phyloP scores from a whole-genome alignment of 495 filamentous ascomycete genomes.

The Talaromyces nanjingensis region DNA sequence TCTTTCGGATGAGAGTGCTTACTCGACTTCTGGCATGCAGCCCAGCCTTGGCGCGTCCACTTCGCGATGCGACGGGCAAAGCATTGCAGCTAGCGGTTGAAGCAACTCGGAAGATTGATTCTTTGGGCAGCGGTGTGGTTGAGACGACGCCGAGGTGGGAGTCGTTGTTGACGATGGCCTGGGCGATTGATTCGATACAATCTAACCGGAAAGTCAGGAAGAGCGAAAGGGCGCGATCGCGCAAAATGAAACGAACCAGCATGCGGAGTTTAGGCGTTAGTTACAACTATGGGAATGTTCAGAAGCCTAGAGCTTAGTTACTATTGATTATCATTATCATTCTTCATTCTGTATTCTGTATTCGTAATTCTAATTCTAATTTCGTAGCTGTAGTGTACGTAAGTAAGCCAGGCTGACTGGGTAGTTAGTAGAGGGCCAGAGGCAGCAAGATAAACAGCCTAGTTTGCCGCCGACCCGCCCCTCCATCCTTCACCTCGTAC shows the following conservation, averaged over 20 bases:
- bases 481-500: neutral
- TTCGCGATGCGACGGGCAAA: slow-evolving; percentile 84
- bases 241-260: slow-evolving; percentile 8
- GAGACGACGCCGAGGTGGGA: slow-evolving; percentile 35
- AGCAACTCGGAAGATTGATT: slow-evolving; percentile 27
- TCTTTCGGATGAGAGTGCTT: slow-evolving; percentile 51
- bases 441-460: neutral
- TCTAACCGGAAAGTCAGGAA: slow-evolving; percentile 1
- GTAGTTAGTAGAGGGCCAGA: neutral
- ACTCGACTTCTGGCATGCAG: slow-evolving; percentile 66
- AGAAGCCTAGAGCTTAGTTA: neutral
- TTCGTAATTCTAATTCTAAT: too few relatives aligned
- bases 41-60: slow-evolving; percentile 85
- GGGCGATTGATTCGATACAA: slow-evolving; percentile 40
- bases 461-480: neutral
- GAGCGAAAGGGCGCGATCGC: neutral
- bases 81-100: slow-evolving; percentile 63
- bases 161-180: slow-evolving; percentile 39
- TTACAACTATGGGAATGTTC: neutral
- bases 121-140: slow-evolving; percentile 14
- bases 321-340: too few relatives aligned
- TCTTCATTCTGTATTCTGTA: too few relatives aligned
- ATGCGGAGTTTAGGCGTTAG: slow-evolving; percentile 9
- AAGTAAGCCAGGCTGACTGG: too few relatives aligned
- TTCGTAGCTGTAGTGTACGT: neutral